Evolutionary conservation across 257 asterid species (phyloP).

Genomic region (Fraxinus excelsior): DNA sequence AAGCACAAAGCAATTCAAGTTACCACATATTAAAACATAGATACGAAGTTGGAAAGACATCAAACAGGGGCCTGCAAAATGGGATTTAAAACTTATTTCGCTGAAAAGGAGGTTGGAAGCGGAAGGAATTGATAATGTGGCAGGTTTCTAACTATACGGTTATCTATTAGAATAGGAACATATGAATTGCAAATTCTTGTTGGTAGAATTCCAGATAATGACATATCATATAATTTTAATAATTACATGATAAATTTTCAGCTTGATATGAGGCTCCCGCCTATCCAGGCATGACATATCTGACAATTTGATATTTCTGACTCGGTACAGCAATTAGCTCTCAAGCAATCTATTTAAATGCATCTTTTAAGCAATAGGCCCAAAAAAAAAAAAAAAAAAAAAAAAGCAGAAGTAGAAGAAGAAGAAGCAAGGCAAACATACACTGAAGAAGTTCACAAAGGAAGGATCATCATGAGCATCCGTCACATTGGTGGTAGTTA

Average conservation of each 20-base stretch:
- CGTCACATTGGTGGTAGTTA: constrained; percentile 47
- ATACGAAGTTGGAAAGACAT: too few species aligned
- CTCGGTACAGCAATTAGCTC: background rate
- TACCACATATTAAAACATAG: background rate
- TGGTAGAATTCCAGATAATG: background rate
- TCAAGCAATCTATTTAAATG: background rate
- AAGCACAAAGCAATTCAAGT: background rate
- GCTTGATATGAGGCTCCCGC: background rate
- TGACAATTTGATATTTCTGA: background rate
- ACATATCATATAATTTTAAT: background rate
- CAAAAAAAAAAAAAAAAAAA: background rate
- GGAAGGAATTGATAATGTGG: background rate
- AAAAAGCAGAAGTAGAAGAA: too few species aligned
- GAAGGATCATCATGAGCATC: constrained; percentile 77
- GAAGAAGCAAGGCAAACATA: constrained; percentile 35
- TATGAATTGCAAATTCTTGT: background rate
- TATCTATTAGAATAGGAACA: background rate
- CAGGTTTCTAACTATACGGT: background rate
- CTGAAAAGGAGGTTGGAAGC: background rate
- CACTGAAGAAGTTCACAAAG: constrained; percentile 85
- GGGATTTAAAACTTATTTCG: background rate
- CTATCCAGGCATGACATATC: background rate
- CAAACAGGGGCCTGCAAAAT: background rate
- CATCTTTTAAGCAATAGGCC: background rate
- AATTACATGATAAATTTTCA: background rate